Evolutionary conservation across 192 early-diverging fungal species (phyloP).

Genomic region (Podila horticola): DNA sequence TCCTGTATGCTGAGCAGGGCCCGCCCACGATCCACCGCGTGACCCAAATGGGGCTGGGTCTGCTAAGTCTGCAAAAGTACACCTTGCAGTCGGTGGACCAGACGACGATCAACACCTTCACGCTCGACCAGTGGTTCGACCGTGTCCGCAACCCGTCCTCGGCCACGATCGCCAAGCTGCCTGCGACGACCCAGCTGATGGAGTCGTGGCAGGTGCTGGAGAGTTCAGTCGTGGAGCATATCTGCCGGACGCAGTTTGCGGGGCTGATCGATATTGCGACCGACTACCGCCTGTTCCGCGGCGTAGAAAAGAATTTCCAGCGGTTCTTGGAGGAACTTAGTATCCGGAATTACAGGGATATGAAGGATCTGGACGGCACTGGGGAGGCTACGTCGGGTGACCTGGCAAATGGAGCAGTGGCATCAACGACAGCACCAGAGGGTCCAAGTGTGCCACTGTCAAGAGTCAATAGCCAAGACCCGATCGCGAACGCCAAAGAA

Average conservation of each 20-base stretch:
- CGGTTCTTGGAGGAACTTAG: slow-evolving; percentile 48
- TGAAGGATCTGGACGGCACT: neutral
- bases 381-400: neutral
- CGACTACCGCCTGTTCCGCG: slow-evolving; percentile 42
- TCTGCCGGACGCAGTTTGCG: slow-evolving; percentile 41
- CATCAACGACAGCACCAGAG: no score
- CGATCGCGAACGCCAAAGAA: no score
- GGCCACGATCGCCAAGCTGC: slow-evolving; percentile 38
- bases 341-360: slow-evolving; percentile 22
- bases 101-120: slow-evolving; percentile 9
- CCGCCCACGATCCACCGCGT: slow-evolving; percentile 27
- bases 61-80: slow-evolving; percentile 40
- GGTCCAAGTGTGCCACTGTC: slow-evolving; percentile 3
- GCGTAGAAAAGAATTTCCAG: slow-evolving; percentile 43
- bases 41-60: slow-evolving; percentile 11
- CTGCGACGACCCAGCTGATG: slow-evolving; percentile 38
- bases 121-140: slow-evolving; percentile 48
- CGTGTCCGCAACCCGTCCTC: slow-evolving; percentile 42
- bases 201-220: slow-evolving; percentile 45
- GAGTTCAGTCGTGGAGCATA: slow-evolving; percentile 33
- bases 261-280: slow-evolving; percentile 47
- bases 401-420: neutral
- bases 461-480: slow-evolving; percentile 17
- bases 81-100: slow-evolving; percentile 24
- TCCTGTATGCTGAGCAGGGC: slow-evolving; percentile 6